phyloP scores from a whole-genome alignment of 202 grass and related monocot species.

The Cymbopogon flexuosus region DNA sequence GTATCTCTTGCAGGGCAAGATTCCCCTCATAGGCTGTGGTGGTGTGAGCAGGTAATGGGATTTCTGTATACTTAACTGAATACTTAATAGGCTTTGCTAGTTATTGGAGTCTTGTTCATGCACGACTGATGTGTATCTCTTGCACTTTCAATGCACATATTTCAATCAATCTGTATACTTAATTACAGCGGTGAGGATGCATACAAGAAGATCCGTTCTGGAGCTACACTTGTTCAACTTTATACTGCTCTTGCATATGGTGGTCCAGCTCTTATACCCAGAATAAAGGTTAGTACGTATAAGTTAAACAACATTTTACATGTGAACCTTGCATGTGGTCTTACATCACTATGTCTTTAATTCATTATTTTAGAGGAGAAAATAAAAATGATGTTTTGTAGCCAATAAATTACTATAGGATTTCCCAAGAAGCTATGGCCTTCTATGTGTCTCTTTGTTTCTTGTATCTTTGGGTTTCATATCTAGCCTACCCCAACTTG shows the following conservation, averaged over 20 bases:
- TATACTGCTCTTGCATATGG: conserved; percentile 81
- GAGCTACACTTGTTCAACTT: conserved; percentile 88
- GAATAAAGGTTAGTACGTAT: conserved; percentile 77
- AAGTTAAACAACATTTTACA: conserved; percentile 7
- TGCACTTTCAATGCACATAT: conserved; percentile 7
- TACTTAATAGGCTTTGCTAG: too few relatives aligned
- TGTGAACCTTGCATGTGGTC: not conserved
- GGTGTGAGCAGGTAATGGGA: conserved; percentile 71
- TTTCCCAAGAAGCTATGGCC: too few relatives aligned
- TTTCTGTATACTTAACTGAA: conserved; percentile 1
- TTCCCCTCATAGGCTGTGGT: conserved; percentile 88
- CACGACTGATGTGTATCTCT: not conserved
- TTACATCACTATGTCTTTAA: not conserved
- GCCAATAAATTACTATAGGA: not conserved
- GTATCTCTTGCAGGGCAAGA: conserved; percentile 62
- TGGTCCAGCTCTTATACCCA: conserved; percentile 83
- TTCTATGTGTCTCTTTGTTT: too few relatives aligned
- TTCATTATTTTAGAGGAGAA: not conserved
- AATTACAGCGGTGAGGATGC: conserved; percentile 77
- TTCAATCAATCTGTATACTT: conserved; percentile 20
- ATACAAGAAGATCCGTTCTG: conserved; percentile 93
- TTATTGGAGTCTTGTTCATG: too few relatives aligned
- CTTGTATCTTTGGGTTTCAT: too few relatives aligned
- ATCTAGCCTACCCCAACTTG: too few relatives aligned
- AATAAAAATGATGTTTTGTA: not conserved